These are phyloP conservation scores for Cerioporus squamosus DNA, from an alignment of 1,284 basidiomycete species.

Conservation along the genomic window DNA sequence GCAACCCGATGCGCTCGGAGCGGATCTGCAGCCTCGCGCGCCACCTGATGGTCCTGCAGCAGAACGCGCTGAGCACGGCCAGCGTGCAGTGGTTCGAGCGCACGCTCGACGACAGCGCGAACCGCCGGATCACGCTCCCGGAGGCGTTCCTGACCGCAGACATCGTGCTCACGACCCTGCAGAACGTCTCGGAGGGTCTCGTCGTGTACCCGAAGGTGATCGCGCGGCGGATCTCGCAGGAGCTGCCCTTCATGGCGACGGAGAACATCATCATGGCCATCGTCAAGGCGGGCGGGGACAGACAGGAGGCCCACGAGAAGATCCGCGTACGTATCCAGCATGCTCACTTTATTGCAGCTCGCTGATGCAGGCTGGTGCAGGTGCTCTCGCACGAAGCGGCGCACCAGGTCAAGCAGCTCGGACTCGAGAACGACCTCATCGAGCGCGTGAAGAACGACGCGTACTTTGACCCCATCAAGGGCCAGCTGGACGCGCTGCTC, in stretches of 20 bases:
- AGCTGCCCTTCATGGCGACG: slow-evolving; percentile 99
- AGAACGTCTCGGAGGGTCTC: slow-evolving; percentile 96
- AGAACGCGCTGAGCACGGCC: slow-evolving; percentile 92
- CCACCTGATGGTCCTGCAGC: slow-evolving; percentile 91
- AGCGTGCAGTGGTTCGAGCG: slow-evolving; percentile 97
- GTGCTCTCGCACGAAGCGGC: slow-evolving; percentile 96
- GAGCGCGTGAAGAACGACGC: slow-evolving; percentile 76
- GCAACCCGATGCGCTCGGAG: slow-evolving; percentile 99
- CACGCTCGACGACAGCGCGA: slow-evolving; percentile 95
- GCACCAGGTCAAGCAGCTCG: slow-evolving; percentile 93
- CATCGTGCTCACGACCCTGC: slow-evolving; percentile 93
- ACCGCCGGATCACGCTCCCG: slow-evolving; percentile 94
- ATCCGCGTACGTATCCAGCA: slow-evolving; percentile 69
- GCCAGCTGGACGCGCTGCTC: slow-evolving; percentile 68
- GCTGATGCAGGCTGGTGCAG: slow-evolving; percentile 37
- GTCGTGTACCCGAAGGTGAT: slow-evolving; percentile 99
- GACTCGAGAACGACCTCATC: slow-evolving; percentile 96
- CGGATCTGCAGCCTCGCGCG: slow-evolving; percentile 94
- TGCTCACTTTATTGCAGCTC: background rate
- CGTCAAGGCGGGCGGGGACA: slow-evolving; percentile 93
- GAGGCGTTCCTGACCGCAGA: slow-evolving; percentile 98
- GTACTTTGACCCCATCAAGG: slow-evolving; percentile 69
- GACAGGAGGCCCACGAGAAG: slow-evolving; percentile 97
- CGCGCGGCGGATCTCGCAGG: slow-evolving; percentile 87
- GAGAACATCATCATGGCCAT: slow-evolving; percentile 99